Percentiles rank a stretch among this genome's conserved stretches.
Conservation (phyloP, 2,329 filamentous ascomycete species). For the Anisogramma anomala region DNA sequence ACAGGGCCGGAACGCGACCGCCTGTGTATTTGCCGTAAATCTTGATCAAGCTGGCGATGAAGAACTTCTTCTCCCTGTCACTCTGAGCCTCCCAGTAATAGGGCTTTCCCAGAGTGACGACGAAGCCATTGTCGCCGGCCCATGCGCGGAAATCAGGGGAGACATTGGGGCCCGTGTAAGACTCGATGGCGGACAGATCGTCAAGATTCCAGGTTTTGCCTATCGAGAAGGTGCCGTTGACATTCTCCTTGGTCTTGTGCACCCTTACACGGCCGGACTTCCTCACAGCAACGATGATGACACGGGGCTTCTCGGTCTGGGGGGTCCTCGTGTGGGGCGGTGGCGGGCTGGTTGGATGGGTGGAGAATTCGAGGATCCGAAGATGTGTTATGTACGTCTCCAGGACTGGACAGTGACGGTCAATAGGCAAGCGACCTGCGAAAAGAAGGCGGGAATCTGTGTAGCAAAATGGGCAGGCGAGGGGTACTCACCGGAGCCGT, state of each 20-base stretch:
- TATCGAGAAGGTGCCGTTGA: slow-evolving; percentile 88
- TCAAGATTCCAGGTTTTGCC: slow-evolving; percentile 98
- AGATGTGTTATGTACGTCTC: slow-evolving; percentile 99
- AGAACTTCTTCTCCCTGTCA: slow-evolving; percentile 96
- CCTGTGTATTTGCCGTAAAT: slow-evolving; percentile 95
- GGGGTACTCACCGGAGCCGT: slow-evolving; percentile 61
- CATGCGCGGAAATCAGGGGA: slow-evolving; percentile 54
- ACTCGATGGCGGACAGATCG: slow-evolving; percentile 73
- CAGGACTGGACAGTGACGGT: slow-evolving; percentile 39
- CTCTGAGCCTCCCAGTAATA: slow-evolving; percentile 96
- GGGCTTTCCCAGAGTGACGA: slow-evolving; percentile 79
- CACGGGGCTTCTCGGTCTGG: slow-evolving; percentile 71
- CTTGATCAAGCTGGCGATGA: slow-evolving; percentile 90
- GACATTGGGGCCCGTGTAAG: slow-evolving; percentile 55
- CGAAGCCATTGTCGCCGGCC: slow-evolving; percentile 75
- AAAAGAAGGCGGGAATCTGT: slow-evolving; percentile 5
- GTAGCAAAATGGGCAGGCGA: slow-evolving; percentile 3
- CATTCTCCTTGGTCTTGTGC: slow-evolving; percentile 94
- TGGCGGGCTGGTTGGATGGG: slow-evolving; percentile 71
- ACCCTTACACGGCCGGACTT: slow-evolving; percentile 87
- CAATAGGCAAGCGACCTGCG: slow-evolving; percentile 12
- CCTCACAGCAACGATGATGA: slow-evolving; percentile 87
- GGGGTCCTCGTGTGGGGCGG: slow-evolving; percentile 62
- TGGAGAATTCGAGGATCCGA: slow-evolving; percentile 74
- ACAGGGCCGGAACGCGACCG: slow-evolving; percentile 65